Evolutionary conservation across 805 yeast species (phyloP), one percentile per base, ranked within the genome.

Genomic region (Metschnikowia vanudenii): DNA sequence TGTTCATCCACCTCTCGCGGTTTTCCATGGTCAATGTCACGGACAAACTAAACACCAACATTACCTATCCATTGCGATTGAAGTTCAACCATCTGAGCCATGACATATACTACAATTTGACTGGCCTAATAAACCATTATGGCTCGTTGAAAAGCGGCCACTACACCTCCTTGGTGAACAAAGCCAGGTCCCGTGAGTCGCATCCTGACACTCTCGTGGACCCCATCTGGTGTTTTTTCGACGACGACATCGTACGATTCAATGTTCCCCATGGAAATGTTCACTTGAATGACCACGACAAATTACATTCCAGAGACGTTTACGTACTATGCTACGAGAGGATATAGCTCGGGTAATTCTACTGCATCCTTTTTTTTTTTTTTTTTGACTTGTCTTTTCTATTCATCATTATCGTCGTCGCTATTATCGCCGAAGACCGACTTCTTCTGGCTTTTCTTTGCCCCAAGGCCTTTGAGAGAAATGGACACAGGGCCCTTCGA

Each of bases 121-220:
- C 73, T 46, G 87, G 86, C 1, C 71, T 84, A 50, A 82, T 86
- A 3, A 85, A 85, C 57, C 95, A 86, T 60, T 71, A 75, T 46
- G 94, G 95, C 1, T 78, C 78, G 36, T 67, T 85, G 44, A 77
- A 80, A 48, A 81, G 87, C 41, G 95, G 95, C 0, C 95, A 86
- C 62, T 86, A 86, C 58, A 86, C 91, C 1, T 71, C 89, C 0
- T 64, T 84, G 38, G 82, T 84, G 2, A 78, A 82, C 55, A 82
- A 75, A 55, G 57, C 70, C 1, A 51, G 50, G 6, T 40, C 40
- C 13, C 45, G 45, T 13, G 48, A 37, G 11, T 8, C 19, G 9
- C 26, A 39, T 16, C 29, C 31, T 18, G 61, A 69, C 37, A 63
- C 65, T 6, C 72, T 74, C 47, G 42, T 32, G 11, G 51, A 57